Evolutionary conservation across 2,329 filamentous ascomycete species (phyloP).

Genomic region (Penicillium sp.): DNA sequence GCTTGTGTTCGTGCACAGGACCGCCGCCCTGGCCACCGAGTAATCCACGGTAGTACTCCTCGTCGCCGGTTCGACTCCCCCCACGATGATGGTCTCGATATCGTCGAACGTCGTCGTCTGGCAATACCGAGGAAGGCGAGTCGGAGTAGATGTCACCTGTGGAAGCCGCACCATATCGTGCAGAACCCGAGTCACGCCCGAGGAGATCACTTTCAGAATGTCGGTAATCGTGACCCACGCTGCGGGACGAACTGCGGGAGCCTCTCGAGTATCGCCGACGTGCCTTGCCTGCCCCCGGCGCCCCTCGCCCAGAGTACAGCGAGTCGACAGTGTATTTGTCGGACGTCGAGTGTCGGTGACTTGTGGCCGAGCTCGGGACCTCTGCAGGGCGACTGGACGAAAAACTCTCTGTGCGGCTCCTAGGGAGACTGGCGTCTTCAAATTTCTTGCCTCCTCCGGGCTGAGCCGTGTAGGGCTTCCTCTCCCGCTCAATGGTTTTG

Average conservation of each 20-base stretch:
- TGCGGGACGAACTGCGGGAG: constrained; percentile 30
- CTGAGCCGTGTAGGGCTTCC: constrained; percentile 58
- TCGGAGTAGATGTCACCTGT: constrained; percentile 23
- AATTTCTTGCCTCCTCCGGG: constrained; percentile 56
- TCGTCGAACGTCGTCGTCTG: constrained; percentile 23
- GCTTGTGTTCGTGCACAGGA: constrained; percentile 25
- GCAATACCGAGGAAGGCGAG: constrained; percentile 16
- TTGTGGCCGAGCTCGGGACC: constrained; percentile 51
- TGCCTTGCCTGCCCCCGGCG: constrained; percentile 11
- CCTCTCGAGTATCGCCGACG: constrained; percentile 13
- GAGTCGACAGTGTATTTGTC: constrained; percentile 39
- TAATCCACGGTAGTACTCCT: constrained; percentile 37
- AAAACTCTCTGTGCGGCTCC: constrained; percentile 22
- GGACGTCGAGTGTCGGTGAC: constrained; percentile 48
- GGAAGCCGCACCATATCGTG: constrained; percentile 16
- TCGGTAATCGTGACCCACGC: constrained; percentile 27
- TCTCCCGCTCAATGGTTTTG: constrained; percentile 57
- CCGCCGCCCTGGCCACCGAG: constrained; percentile 27
- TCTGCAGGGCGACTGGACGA: constrained; percentile 49
- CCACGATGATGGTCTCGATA: constrained; percentile 24
- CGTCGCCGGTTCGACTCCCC: constrained; percentile 27
- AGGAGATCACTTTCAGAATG: constrained; percentile 34
- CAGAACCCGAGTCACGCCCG: constrained; percentile 15
- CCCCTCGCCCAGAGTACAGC: constrained; percentile 17
- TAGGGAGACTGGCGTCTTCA: constrained; percentile 30